phyloP scores from a whole-genome alignment of 2,329 filamentous ascomycete genomes.

The Monosporascus sp. region DNA sequence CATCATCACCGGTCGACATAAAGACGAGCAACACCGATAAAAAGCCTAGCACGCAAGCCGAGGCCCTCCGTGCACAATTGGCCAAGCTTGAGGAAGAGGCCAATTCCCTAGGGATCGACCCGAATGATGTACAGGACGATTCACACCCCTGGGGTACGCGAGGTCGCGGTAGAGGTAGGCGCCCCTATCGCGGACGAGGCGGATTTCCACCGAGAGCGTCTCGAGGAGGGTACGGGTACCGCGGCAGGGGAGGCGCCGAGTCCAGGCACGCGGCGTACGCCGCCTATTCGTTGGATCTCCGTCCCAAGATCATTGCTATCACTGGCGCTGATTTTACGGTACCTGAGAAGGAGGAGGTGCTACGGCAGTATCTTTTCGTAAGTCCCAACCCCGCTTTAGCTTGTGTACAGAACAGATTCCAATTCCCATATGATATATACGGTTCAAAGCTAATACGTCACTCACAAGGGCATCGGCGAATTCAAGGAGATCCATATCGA shows the following conservation, averaged over 20 bases:
- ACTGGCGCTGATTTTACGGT: conserved; percentile 59
- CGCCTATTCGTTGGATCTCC: conserved; percentile 68
- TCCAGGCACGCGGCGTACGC: conserved; percentile 46
- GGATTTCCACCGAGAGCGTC: conserved; percentile 29
- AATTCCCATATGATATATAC: too few species aligned
- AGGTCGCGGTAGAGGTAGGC: conserved; percentile 34
- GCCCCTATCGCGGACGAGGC: conserved; percentile 34
- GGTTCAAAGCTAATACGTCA: conserved; percentile 19
- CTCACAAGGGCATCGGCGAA: conserved; percentile 55
- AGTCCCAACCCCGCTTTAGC: conserved; percentile 24
- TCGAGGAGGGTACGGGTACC: conserved; percentile 40
- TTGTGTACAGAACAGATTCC: background rate
- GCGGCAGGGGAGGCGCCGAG: conserved; percentile 36
- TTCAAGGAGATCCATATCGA: conserved; percentile 53
- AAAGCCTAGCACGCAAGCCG: conserved; percentile 45
- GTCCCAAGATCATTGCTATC: conserved; percentile 63
- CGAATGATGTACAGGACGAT: conserved; percentile 43
- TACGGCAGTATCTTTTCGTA: conserved; percentile 68
- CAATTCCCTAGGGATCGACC: conserved; percentile 62
- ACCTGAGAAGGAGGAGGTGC: conserved; percentile 58
- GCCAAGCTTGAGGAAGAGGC: conserved; percentile 71
- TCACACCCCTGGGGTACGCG: conserved; percentile 29
- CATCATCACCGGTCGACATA: conserved; percentile 13
- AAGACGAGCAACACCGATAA: conserved; percentile 18
- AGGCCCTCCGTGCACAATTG: conserved; percentile 64